Base-by-base conservation (phyloP, 345 rosid genomes). In the Draba incana region DNA sequence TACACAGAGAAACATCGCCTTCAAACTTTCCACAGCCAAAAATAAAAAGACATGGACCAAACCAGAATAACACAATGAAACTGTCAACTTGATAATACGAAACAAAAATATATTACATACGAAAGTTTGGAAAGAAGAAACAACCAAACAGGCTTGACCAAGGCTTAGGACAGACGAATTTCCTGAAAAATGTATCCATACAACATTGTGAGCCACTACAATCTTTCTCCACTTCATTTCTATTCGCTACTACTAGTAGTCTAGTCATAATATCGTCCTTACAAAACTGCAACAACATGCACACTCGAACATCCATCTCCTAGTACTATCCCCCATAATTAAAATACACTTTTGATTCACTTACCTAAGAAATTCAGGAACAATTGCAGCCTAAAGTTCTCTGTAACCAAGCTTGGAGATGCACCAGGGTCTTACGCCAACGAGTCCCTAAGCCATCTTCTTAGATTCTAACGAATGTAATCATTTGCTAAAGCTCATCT, bases 401-500 rank as follows among this genome's bases (percentile, higher is more conserved):
- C 35, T 57, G 52, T 49, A 47, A 69, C 41, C 5, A 42, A 75
- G 53, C 35, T 43, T 69, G 62, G 62, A 63, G 49, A 63, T 37
- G 58, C 33, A 55, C 3, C 69, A 67, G 30, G 44, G 45, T 48
- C 42, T 37, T 51, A 9, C 13, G 39, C 53, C 53, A 57, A 33
- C 12, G 53, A 24, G 39, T 43, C 58, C 75, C 38, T 46, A 15
- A 38, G 6, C 50, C 51, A 3, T 55, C 50, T 44, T 51, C 37
- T 57, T 41, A 64, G 25, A 37, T 57, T 57, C 46, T 10, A 35
- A 31, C 24, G 49, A 14, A 51, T 48, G 64, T 11, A 10, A 57
- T 69, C 61, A 68, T 70, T 75, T 68, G 65, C 54, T 55, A 55
- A 68, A 68, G 65, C 59, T 75, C 78, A 75, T 75, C 65, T 75